A percentile compares a stretch with the other conserved stretches of the same genome.
Conservation (phyloP, 495 filamentous ascomycete species). For the Saxophila tyrrhenica region DNA sequence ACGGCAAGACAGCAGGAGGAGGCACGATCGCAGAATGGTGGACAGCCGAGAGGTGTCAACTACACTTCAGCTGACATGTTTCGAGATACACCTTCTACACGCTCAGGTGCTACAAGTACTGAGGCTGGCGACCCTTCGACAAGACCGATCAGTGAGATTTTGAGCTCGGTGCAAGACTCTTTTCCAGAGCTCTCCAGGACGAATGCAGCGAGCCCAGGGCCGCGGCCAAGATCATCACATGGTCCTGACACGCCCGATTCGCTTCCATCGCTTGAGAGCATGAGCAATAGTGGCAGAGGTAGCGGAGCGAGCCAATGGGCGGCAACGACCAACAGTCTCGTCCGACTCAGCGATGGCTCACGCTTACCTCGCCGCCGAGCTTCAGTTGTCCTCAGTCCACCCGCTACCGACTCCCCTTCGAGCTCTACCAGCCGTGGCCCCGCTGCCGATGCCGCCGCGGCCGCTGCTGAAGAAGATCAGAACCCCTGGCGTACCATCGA, state of each 20-base stretch:
- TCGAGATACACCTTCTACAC: neutral
- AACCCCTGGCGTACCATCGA: slow-evolving; percentile 39
- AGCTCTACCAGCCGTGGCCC: neutral
- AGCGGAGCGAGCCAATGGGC: slow-evolving; percentile 1
- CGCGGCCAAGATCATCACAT: neutral
- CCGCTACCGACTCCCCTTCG: slow-evolving; percentile 2
- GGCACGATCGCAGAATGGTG: slow-evolving; percentile 12
- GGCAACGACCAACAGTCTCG: neutral
- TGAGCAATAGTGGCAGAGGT: neutral
- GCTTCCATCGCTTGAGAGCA: neutral
- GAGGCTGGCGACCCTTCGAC: slow-evolving; percentile 17
- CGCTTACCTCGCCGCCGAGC: slow-evolving; percentile 24
- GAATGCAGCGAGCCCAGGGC: slow-evolving; percentile 2
- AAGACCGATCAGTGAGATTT: slow-evolving; percentile 12
- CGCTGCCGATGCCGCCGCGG: neutral
- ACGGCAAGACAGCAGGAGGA: slow-evolving; percentile 30
- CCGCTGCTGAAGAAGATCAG: slow-evolving; percentile 7
- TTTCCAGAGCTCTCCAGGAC: slow-evolving; percentile 14
- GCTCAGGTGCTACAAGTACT: slow-evolving; percentile 17
- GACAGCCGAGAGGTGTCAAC: slow-evolving; percentile 29
- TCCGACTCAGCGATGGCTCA: slow-evolving; percentile 4
- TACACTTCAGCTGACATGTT: slow-evolving; percentile 33
- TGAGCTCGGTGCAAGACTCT: slow-evolving; percentile 11
- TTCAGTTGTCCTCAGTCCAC: slow-evolving; percentile 20
- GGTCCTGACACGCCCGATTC: neutral